phyloP scores from a whole-genome alignment of 192 early-diverging fungal species.

The Linnemannia elongata region DNA sequence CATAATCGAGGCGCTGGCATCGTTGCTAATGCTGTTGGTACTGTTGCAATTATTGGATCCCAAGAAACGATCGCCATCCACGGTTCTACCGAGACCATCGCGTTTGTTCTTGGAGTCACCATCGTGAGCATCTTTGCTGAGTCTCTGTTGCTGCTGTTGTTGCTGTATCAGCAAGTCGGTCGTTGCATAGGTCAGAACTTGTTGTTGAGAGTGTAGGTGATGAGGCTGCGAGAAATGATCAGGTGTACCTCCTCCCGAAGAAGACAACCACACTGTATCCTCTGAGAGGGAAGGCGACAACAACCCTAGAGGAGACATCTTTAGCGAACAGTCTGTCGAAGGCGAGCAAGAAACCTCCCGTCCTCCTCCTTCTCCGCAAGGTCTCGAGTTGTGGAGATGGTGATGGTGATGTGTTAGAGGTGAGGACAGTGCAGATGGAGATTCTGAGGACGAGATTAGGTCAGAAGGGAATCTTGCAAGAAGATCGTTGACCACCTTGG shows the following conservation, averaged over 20 bases:
- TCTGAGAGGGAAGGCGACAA: neutral
- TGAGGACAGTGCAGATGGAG: neutral
- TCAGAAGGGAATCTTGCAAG: slow-evolving; percentile 2
- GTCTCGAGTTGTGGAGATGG: neutral
- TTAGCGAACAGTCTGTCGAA: slow-evolving; percentile 1
- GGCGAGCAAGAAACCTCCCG: neutral
- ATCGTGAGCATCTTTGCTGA: neutral
- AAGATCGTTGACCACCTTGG: neutral
- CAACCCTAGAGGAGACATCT: slow-evolving; percentile 3
- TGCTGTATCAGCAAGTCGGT: neutral
- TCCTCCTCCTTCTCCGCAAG: neutral
- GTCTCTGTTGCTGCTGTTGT: neutral
- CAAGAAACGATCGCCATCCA: neutral
- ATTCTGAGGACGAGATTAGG: neutral
- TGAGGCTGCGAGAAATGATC: neutral
- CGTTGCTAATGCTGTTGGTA: neutral
- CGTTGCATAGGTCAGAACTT: neutral
- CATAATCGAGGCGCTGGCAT: neutral
- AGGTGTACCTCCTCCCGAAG: neutral
- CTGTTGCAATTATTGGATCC: neutral
- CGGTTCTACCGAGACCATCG: neutral
- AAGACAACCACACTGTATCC: slow-evolving; percentile 9
- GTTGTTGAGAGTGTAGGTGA: neutral
- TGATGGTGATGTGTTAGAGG: neutral
- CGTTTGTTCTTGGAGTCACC: neutral